Evolutionary conservation across 257 asterid genomes (phyloP), one percentile per base, ranked within the genome.

Genomic region (Solanum arcanum): DNA sequence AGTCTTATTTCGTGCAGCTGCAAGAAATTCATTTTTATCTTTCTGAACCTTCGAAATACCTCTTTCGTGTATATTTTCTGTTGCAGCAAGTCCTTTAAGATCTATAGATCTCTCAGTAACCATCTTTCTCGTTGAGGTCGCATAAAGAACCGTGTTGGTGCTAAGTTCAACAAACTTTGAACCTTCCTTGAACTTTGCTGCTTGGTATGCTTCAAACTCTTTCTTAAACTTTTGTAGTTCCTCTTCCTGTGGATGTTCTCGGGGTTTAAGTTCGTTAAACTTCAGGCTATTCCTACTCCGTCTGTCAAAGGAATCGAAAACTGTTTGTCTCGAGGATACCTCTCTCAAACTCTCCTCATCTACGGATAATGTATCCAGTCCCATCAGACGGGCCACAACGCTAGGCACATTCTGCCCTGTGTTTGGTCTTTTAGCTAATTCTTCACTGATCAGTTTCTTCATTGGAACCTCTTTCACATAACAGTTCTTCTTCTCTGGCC

Each of bases 171-270:
- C 89, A 66, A 89, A 83, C 87, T 91, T 91, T 3, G 95, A 91
- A 72, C 98, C 94, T 86, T 94, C 94, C 87, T 91, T 91, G 37
- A 93, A 91, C 64, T 98, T 91, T 84, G 93, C 93, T 44, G 94
- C 88, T 91, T 95, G 99, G 94, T 96, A 96, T 88, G 98, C 98
- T 91, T 93, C 99, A 86, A 97, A 97, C 47, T 97, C 99, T 90
- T 91, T 94, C 97, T 96, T 97, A 44, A 96, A 97, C 92, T 92
- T 96, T 91, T 96, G 96, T 44, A 97, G 91, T 89, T 97, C 98
- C 90, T 93, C 98, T 89, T 97, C 99, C 90, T 96, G 99, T 89
- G 99, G 99, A 88, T 97, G 99, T 88, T 95, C 98, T 69, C 98
- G 94, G 20, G 91, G 92, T 84, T 90, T 95, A 62, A 93, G 94